Evolutionary conservation across 2,329 filamentous ascomycete genomes (phyloP).

Genomic region (Cercospora berteroae): DNA sequence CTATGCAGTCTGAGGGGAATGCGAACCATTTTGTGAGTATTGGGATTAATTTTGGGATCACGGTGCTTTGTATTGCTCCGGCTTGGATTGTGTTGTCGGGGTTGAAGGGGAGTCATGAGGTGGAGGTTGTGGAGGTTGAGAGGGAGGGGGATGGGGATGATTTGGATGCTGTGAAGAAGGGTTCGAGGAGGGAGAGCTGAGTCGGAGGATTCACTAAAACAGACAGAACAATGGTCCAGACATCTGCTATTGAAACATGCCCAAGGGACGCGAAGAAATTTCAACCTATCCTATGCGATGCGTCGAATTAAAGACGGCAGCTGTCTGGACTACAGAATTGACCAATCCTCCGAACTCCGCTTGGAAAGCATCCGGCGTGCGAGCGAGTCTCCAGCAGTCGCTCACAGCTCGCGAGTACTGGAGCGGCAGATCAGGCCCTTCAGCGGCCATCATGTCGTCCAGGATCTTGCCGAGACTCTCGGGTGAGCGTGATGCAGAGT

Average conservation of each 20-base stretch:
- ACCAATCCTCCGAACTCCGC: background rate
- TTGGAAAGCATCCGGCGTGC: background rate
- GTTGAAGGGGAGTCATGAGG: slow-evolving; percentile 11
- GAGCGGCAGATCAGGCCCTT: background rate
- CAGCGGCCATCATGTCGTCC: background rate
- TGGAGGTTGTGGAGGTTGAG: slow-evolving; percentile 7
- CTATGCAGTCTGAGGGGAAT: slow-evolving; percentile 13
- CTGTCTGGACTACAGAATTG: background rate
- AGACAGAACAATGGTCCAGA: too few species aligned
- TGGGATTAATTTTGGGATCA: slow-evolving; percentile 13
- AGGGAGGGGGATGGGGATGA: slow-evolving; percentile 1
- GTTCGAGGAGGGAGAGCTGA: background rate
- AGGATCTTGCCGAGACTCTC: background rate
- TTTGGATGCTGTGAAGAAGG: slow-evolving; percentile 4
- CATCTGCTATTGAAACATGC: too few species aligned
- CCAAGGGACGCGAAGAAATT: too few species aligned
- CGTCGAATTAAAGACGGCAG: too few species aligned
- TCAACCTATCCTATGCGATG: too few species aligned
- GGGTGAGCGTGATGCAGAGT: too few species aligned
- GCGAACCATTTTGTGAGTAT: slow-evolving; percentile 14
- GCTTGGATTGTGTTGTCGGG: slow-evolving; percentile 12
- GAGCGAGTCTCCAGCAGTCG: background rate
- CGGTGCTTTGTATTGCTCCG: slow-evolving; percentile 8
- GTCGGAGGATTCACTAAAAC: too few species aligned
- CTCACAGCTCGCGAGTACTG: background rate